phyloP scores from a whole-genome alignment of 1,284 basidiomycete species.

The Ustilago sp. region DNA sequence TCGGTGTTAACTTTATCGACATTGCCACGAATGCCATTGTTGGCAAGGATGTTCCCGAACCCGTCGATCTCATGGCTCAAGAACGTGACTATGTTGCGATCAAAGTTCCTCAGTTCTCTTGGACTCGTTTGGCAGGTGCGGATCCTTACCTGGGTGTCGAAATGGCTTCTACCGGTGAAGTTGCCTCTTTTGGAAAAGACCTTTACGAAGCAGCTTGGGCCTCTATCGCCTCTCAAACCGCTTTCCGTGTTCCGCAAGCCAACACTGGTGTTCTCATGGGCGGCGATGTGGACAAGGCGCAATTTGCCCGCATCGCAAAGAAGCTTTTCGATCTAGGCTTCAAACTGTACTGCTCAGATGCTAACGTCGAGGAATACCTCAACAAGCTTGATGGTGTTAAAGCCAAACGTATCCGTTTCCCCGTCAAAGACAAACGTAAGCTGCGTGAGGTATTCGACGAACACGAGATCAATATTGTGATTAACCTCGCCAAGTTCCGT shows the following conservation, averaged over 20 bases:
- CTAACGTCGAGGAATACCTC: conserved; percentile 83
- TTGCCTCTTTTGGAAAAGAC: conserved; percentile 95
- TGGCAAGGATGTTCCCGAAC: conserved; percentile 87
- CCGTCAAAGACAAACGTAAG: conserved; percentile 95
- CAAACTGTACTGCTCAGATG: conserved; percentile 89
- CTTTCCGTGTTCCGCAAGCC: conserved; percentile 86
- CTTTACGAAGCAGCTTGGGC: conserved; percentile 98
- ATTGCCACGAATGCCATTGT: conserved; percentile 93
- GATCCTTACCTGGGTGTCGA: conserved; percentile 98
- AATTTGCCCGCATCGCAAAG: conserved; percentile 84
- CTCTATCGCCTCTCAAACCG: conserved; percentile 85
- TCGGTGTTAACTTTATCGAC: conserved; percentile 97
- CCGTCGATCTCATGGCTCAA: conserved; percentile 91
- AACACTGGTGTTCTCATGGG: conserved; percentile 85
- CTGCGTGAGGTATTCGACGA: conserved; percentile 85
- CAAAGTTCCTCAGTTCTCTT: conserved; percentile 98
- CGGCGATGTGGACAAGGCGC: conserved; percentile 83
- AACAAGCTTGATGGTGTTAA: conserved; percentile 73
- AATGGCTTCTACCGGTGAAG: conserved; percentile 99
- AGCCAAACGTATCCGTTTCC: conserved; percentile 93
- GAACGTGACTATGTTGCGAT: conserved; percentile 93
- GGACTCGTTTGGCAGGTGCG: conserved; percentile 91
- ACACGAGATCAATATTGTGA: conserved; percentile 92
- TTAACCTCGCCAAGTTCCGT: conserved; percentile 89
- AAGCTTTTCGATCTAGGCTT: conserved; percentile 77